Evolutionary conservation across 2,329 filamentous ascomycete species (phyloP).

Genomic region (Colletotrichum simmondsii): DNA sequence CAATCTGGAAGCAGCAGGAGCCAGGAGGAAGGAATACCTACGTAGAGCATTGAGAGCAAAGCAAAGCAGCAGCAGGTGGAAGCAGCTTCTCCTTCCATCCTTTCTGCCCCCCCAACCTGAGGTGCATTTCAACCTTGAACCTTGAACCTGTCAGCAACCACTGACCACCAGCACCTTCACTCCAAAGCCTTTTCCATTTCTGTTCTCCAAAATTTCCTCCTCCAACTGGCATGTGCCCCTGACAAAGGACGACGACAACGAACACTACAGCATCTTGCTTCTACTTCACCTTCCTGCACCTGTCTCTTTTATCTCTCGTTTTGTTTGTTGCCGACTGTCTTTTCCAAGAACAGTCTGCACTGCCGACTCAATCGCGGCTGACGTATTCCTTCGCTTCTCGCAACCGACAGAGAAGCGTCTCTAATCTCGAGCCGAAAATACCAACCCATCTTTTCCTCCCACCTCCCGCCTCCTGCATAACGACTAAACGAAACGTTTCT

Average conservation of each 20-base stretch:
- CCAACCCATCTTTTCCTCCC: conserved; percentile 12
- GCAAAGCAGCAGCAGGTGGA: not conserved
- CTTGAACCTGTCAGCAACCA: conserved; percentile 28
- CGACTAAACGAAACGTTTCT: conserved; percentile 34
- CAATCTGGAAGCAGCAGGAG: not conserved
- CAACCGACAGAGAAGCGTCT: conserved; percentile 15
- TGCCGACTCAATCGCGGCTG: conserved; percentile 16
- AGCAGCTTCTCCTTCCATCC: conserved; percentile 12
- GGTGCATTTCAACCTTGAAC: conserved; percentile 25
- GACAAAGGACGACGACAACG: conserved; percentile 24
- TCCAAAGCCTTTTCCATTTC: not conserved
- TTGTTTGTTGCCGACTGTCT: conserved; percentile 2
- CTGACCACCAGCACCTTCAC: not conserved
- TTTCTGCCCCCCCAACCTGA: conserved; percentile 6
- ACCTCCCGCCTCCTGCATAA: conserved; percentile 24
- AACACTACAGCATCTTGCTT: conserved; percentile 14
- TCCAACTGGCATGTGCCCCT: conserved; percentile 34
- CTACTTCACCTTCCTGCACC: conserved; percentile 8
- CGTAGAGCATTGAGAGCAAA: not conserved
- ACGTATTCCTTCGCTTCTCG: conserved; percentile 32
- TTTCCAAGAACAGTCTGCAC: not conserved
- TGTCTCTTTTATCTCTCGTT: conserved; percentile 20
- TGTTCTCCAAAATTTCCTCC: conserved; percentile 33
- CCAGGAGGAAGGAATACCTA: no score
- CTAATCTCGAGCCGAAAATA: conserved; percentile 21